Evolutionary conservation across 495 filamentous ascomycete species (phyloP).

Genomic region (Hyaloscypha hepaticicola): DNA sequence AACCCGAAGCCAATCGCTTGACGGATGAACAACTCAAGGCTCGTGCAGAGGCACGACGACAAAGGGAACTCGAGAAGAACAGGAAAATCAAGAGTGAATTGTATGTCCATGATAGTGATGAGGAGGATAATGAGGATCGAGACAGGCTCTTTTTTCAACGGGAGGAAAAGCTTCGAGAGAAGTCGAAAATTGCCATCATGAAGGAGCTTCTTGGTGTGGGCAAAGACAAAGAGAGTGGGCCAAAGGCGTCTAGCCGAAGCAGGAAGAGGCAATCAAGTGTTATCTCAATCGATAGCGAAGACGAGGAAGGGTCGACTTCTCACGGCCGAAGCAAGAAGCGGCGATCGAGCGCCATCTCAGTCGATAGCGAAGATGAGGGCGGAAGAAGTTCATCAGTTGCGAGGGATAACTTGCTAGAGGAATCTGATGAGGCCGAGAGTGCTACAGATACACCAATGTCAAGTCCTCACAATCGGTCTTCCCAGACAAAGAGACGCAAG

Average conservation of each 20-base stretch:
- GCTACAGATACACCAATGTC: conserved; percentile 33
- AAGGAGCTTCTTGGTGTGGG: conserved; percentile 29
- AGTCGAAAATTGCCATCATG: conserved; percentile 33
- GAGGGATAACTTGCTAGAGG: conserved; percentile 14
- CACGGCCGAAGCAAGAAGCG: conserved; percentile 22
- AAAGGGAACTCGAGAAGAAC: conserved; percentile 61
- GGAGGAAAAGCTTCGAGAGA: conserved; percentile 52
- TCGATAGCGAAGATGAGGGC: conserved; percentile 27
- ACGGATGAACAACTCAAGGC: conserved; percentile 47
- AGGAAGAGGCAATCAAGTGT: conserved; percentile 22
- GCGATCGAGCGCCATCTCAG: conserved; percentile 12
- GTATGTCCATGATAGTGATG: conserved; percentile 76
- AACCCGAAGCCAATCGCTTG: conserved; percentile 45
- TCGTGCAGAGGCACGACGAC: conserved; percentile 44
- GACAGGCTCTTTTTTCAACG: conserved; percentile 68
- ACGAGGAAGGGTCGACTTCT: conserved; percentile 19
- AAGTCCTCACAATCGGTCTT: conserved; percentile 29
- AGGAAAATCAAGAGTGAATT: conserved; percentile 79
- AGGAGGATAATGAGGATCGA: conserved; percentile 69
- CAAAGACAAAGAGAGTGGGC: conserved; percentile 15
- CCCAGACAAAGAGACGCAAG: conserved; percentile 29
- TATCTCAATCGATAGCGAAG: conserved; percentile 20
- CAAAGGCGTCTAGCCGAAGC: conserved; percentile 12
- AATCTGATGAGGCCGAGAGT: conserved; percentile 33
- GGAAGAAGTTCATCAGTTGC: conserved; percentile 21